These are phyloP conservation scores for Phytophthora sansomeana DNA, from an alignment of 352 stramenopile genomes.

Conservation along the genomic window DNA sequence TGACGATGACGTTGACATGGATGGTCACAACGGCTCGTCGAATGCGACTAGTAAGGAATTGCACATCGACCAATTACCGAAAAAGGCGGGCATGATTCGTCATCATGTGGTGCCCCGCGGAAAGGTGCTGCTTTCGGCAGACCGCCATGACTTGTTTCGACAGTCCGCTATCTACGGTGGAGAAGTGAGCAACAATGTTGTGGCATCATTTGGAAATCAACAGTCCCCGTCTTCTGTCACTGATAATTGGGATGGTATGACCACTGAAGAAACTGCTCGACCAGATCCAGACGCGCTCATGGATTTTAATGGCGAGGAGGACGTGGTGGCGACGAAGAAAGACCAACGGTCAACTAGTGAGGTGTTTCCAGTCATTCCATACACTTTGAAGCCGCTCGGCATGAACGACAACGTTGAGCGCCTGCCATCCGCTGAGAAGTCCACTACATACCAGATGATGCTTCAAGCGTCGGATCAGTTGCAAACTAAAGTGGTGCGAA, in stretches of 20 bases:
- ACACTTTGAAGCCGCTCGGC: constrained; percentile 39
- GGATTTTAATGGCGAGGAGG: constrained; percentile 31
- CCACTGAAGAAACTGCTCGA: constrained; percentile 9
- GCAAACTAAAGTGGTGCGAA: constrained; percentile 45
- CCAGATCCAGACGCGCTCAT: constrained; percentile 14
- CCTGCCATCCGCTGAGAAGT: constrained; percentile 49
- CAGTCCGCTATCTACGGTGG: constrained; percentile 54
- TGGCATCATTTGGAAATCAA: constrained; percentile 50
- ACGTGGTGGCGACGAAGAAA: constrained; percentile 27
- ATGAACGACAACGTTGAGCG: constrained; percentile 28
- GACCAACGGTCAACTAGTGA: constrained; percentile 39
- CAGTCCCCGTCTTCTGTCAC: constrained; percentile 13
- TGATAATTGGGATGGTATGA: constrained; percentile 30
- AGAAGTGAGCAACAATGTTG: constrained; percentile 27
- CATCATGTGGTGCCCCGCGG: constrained; percentile 23
- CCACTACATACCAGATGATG: constrained; percentile 78
- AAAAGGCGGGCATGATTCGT: constrained; percentile 42
- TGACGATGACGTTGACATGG: constrained; percentile 63
- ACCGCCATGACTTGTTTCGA: constrained; percentile 51
- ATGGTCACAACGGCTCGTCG: constrained; percentile 24
- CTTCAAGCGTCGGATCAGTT: constrained; percentile 47
- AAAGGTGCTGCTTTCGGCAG: constrained; percentile 32
- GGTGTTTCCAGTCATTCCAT: constrained; percentile 46
- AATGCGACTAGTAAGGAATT: constrained; percentile 20
- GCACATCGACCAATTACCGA: constrained; percentile 27